Evolutionary conservation across 768 basidiomycete genomes (phyloP), one percentile per base, ranked within the genome.

Genomic region (Russula compacta): DNA sequence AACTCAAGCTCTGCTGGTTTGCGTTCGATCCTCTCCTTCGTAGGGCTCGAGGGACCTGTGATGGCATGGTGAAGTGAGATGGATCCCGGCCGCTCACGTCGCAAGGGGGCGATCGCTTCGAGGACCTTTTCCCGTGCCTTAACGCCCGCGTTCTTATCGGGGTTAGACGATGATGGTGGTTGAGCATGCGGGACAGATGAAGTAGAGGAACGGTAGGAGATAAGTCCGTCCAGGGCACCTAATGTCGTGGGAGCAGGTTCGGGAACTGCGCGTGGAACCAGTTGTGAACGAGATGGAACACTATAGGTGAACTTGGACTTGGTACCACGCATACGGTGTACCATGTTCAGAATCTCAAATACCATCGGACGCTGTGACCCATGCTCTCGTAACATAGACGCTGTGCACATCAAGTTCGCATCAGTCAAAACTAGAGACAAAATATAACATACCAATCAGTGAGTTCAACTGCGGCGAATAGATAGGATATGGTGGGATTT

Each of bases 351-450:
- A 14, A 95, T 74, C 67, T 97, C 92, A 67, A 95, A 98, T 15
- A 91, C 87, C 14, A 83, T 82, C 10, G 95, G 97, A 15, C 97
- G 81, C 66, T 90, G 86, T 3, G 83, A 71, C 2, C 95, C 92
- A 64, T 93, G 87, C 69, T 98, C 97, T 53, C 87, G 85, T 29
- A 99, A 81, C 92, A 97, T 97, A 5, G 90, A 91, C 0, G 79
- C 93, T 98, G 67, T 24, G 42, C 29, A 14, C 12, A 24, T 39
- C 38, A 40, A 38, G 43, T 42, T 57, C 32, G 64, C 33, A 44
- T 56, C 42, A 58, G 19, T 59, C 51, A 49, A 55, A n/a, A 66
- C 44, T 67, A 58, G 56, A 65, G 53, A 49, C 58, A 43, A 57
- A 63, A n/a, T 33, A 24, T 66, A 38, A 80, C 73, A 56, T 67